Evolutionary conservation across 805 yeast genomes (phyloP), one percentile per base, ranked within the genome.

Genomic region (Sugiyamaella valdiviana): DNA sequence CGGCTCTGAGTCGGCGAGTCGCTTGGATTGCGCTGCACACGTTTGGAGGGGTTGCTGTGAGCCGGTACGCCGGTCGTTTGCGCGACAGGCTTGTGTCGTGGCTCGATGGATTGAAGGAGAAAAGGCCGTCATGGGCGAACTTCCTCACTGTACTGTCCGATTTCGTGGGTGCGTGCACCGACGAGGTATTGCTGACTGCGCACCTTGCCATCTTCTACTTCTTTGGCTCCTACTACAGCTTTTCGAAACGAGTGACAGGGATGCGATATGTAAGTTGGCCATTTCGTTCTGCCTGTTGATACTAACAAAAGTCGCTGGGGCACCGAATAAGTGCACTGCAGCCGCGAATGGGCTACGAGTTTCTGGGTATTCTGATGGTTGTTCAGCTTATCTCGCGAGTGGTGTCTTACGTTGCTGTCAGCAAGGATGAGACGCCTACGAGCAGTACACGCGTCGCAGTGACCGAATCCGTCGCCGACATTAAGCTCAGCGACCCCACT

Each of bases 201-300:
- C 95, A 91, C 63, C 65, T 89, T 45, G 91, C 95, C 0, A 35
- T 85, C 0, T 91, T 91, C 63, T 91, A 91, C 65, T 78, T 90
- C 59, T 74, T 73, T 39, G 98, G 97, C 2, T 75, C 81, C 23
- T 93, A 83, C 63, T 90, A 90, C 66, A 81, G 84, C 44, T 55
- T 89, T 3, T 77, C 85, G 1, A 89, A 88, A 57, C 70, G 98
- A 36, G 15, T 88, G 0, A 80, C 82, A 63, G 96, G 96, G 0
- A 62, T 91, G 62, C 69, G 95, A 36, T 91, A 91, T 62, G 90
- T 79, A 37, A 15, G 60, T 35, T 20, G 10, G 6, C 41, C 9
- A n/a, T 15, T 19, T 20, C 44, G 9, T 41, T 6, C 39, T 36
- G 21, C 32, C 9, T 10, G 14, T n/a, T 10, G 9, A 26, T 14